Base-by-base conservation (phyloP, 306 rosid species). In the Gillenia trifoliata region DNA sequence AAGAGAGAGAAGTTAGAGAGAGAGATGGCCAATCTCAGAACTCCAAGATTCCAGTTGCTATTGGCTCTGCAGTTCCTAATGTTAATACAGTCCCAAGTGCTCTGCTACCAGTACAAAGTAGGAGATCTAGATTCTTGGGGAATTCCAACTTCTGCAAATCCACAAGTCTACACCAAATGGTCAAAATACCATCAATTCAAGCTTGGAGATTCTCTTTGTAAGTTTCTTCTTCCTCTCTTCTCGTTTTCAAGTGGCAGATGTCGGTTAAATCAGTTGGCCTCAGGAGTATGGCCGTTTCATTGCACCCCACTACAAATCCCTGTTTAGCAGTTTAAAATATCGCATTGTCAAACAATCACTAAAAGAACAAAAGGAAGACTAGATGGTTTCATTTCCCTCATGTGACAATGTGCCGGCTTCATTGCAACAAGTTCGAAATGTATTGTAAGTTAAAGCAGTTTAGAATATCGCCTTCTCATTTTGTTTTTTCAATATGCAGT, bases 51-150 rank as follows among this genome's bases (percentile, higher is more conserved):
- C 64, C 43, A 31, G 26, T 43, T 20, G 59, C 75, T 78, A 19
- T 49, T 79, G 75, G 79, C 74, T 45, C 25, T 74, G 75, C 79
- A 83, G n/a, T 64, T 89, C 25, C 79, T 89, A 5, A 17, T 75
- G 11, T 56, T 85, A 45, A 3, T 88, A 67, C 87, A 83, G 76
- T 78, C 86, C 80, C 66, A 65, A 71, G 95, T 89, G 2, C n/a
- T 75, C 4, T 82, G 85, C 81, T 87, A 49, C 43, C 88, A 85
- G 41, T 86, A 87, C 91, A 90, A 90, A 82, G 99, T 94, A 73
- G 99, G 99, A 86, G 99, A 94, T 84, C 86, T 94, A 74, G 87
- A 85, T 78, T 45, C 89, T 64, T 94, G 98, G 99, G 96, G 91
- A 4, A 49, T 87, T 30, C 99, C 99, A 79, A 68, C 91, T 64